Evolutionary conservation across 176 grass and related monocot genomes (phyloP).

Genomic region (Zea mays): Zm-B73-REFERENCE-NAM-5.0 NC_050104.1:35460501-35461000

Average conservation of each 20-base stretch:
- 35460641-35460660: conserved; percentile 26
- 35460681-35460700: conserved; percentile 90
- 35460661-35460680: conserved; percentile 82
- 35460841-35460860: too few species aligned
- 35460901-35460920: too few species aligned
- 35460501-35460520: background rate
- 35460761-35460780: conserved; percentile 32
- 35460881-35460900: too few species aligned
- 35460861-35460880: too few species aligned
- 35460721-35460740: conserved; percentile 83
- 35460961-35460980: too few species aligned
- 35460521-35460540: background rate
- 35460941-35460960: too few species aligned
- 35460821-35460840: too few species aligned
- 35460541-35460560: background rate
- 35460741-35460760: conserved; percentile 40
- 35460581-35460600: background rate
- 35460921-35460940: too few species aligned
- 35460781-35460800: too few species aligned
- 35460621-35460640: conserved; percentile 30
- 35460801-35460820: too few species aligned
- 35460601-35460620: background rate
- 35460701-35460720: conserved; percentile 88
- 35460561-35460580: background rate
- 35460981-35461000: too few species aligned